Base-by-base conservation (phyloP, 2,329 filamentous ascomycete genomes). In the Ambrosiella cleistominuta region DNA sequence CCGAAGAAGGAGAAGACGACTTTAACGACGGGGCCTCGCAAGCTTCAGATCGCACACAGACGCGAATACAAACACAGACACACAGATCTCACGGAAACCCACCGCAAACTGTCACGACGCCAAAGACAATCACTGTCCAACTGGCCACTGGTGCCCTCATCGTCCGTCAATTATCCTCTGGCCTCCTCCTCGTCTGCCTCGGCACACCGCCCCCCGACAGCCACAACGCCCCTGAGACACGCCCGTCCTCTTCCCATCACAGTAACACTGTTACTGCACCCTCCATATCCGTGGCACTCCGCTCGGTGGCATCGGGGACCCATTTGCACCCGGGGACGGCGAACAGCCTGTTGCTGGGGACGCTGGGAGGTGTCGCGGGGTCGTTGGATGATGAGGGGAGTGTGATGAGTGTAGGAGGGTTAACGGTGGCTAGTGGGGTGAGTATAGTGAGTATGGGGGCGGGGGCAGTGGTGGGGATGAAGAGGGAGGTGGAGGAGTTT, bases 111-210 rank as follows among this genome's bases (percentile, higher is more conserved):
- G 44, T 47, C n/a, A 11, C 44, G 4, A 47, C 7, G 2, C 56
- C 58, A 7, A 47, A 68, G 59, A 72, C 74, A 45, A 74, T 81
- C 40, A 81, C 78, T 0, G 73, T 83, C 38, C 78, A 83, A 68
- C 75, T 84, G 54, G 72, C 73, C 37, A 78, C 73, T 54, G 74
- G 76, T 38, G 75, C 82, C 37, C 74, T 84, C 63, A 75, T 82
- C 17, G 78, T 84, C 58, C 72, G 79, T 9, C 71, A 72, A 1
- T 70, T 84, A 38, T 71, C 70, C 45, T 83, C 79, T 66, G 79
- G 79, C 15, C 71, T 84, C 51, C 70, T 84, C 42, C 80, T 84
- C 62, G 76, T 83, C 52, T 81, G 77, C 63, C 74, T 83, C 45
- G 80, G 79, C 0, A 72, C 76, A 1, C 27, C 27, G 27, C n/a